Evolutionary conservation across 805 yeast species (phyloP).

Genomic region (Sugiyamaella smithiae): DNA sequence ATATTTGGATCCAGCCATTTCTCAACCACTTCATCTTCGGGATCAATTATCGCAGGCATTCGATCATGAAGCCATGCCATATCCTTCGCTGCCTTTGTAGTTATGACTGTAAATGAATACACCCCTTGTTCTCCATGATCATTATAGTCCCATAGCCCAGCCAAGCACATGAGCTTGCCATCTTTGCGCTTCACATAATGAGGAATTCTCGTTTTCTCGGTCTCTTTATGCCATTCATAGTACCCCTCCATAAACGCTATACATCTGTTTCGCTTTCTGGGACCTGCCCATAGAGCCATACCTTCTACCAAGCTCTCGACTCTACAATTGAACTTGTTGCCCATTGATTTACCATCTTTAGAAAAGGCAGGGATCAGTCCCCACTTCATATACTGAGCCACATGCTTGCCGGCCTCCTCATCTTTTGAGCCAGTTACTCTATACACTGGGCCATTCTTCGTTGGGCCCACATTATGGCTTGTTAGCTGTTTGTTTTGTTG

Average conservation of each 20-base stretch:
- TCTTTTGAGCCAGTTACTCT: conserved; percentile 13
- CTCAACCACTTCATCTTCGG: conserved; percentile 50
- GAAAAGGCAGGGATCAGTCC: conserved; percentile 61
- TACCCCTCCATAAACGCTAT: conserved; percentile 80
- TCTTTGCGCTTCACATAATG: conserved; percentile 59
- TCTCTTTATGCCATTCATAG: conserved; percentile 67
- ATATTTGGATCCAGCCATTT: conserved; percentile 56
- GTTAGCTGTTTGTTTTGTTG: neutral
- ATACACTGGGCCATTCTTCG: conserved; percentile 25
- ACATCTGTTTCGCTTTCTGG: conserved; percentile 54
- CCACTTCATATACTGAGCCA: conserved; percentile 65
- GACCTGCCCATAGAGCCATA: conserved; percentile 56
- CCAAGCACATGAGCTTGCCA: conserved; percentile 56
- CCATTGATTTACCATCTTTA: conserved; percentile 21
- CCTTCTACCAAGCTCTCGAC: conserved; percentile 53
- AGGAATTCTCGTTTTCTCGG: conserved; percentile 55
- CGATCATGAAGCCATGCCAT: conserved; percentile 70
- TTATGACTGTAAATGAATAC: conserved; percentile 64
- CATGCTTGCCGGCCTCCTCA: conserved; percentile 7
- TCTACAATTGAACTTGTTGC: conserved; percentile 62
- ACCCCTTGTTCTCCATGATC: conserved; percentile 27
- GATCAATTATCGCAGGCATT: conserved; percentile 70
- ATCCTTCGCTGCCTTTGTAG: conserved; percentile 64
- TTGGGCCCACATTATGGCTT: conserved; percentile 26
- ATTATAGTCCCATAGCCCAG: conserved; percentile 49